Evolutionary conservation across 2,329 filamentous ascomycete species (phyloP).

Genomic region (Intubia oerlemansii): DNA sequence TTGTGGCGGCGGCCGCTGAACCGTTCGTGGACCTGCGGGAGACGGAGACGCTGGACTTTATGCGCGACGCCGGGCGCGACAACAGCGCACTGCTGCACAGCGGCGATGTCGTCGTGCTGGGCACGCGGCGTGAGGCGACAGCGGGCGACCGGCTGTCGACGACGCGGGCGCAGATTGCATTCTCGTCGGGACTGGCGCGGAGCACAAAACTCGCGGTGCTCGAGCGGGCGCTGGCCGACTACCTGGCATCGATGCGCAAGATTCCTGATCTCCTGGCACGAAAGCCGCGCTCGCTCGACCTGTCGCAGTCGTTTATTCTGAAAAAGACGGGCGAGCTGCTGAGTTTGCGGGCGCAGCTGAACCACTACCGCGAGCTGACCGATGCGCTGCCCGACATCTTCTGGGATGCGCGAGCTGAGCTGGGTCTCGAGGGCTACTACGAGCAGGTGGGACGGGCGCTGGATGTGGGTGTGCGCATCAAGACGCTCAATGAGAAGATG

Average conservation of each 20-base stretch:
- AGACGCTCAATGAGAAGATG: conserved; percentile 87
- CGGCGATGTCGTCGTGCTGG: conserved; percentile 78
- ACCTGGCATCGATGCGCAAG: conserved; percentile 67
- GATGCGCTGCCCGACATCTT: conserved; percentile 91
- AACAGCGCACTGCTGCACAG: conserved; percentile 62
- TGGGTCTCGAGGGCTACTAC: conserved; percentile 85
- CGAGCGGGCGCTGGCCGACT: conserved; percentile 60
- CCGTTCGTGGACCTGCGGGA: conserved; percentile 53
- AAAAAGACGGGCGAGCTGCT: conserved; percentile 87
- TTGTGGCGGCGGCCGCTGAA: conserved; percentile 56
- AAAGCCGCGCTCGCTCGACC: conserved; percentile 20
- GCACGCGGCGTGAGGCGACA: conserved; percentile 41
- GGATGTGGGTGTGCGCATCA: conserved; percentile 81
- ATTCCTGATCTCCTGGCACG: conserved; percentile 62
- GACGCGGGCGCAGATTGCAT: conserved; percentile 83
- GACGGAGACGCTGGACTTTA: conserved; percentile 75
- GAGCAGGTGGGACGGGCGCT: conserved; percentile 78
- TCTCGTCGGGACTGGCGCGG: conserved; percentile 80
- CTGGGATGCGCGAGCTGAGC: conserved; percentile 79
- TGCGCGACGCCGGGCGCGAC: conserved; percentile 51
- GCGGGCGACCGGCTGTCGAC: conserved; percentile 27
- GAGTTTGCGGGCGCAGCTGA: conserved; percentile 73
- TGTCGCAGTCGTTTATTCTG: conserved; percentile 61
- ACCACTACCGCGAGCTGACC: conserved; percentile 90
- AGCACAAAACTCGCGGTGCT: conserved; percentile 88